Evolutionary conservation across 306 rosid genomes (phyloP).

Genomic region (Carpinus viminea): DNA sequence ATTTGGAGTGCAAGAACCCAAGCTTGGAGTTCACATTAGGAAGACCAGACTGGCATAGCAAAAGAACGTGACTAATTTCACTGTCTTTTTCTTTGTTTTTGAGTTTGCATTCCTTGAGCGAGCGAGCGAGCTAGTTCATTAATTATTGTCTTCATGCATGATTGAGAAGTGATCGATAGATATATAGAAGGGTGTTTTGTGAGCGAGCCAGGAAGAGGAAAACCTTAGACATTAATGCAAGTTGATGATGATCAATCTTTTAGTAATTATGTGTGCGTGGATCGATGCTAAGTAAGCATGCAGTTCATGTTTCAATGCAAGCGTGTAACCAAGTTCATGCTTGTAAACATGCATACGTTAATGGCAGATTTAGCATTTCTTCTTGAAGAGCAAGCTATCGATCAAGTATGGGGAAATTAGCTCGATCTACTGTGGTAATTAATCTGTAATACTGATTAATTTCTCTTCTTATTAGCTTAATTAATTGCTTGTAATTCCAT

Average conservation of each 20-base stretch:
- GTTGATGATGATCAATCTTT: not conserved
- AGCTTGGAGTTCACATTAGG: constrained; percentile 96
- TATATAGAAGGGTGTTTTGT: not conserved
- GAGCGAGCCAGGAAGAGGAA: not conserved
- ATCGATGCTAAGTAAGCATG: not conserved
- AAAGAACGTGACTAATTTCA: constrained; percentile 50
- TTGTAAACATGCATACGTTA: not conserved
- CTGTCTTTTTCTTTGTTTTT: constrained; percentile 27
- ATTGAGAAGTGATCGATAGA: constrained; percentile 21
- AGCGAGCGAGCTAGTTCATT: constrained; percentile 5
- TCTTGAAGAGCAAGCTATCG: not conserved
- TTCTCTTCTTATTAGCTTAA: not conserved
- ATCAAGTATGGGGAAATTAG: too few relatives aligned
- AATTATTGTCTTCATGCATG: constrained; percentile 26
- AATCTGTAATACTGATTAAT: not conserved
- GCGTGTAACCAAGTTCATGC: not conserved
- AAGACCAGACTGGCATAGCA: constrained; percentile 81
- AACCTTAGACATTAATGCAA: not conserved
- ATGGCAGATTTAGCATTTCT: not conserved
- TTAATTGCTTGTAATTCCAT: not conserved
- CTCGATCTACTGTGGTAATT: too few relatives aligned
- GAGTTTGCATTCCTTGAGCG: constrained; percentile 20
- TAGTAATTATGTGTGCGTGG: not conserved
- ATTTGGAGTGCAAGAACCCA: constrained; percentile 71
- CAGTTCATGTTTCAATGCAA: not conserved